A percentile compares a stretch with the other conserved stretches of the same genome.
phyloP scores from a whole-genome alignment of 1,284 basidiomycete genomes.

The Abortiporus biennis region DNA sequence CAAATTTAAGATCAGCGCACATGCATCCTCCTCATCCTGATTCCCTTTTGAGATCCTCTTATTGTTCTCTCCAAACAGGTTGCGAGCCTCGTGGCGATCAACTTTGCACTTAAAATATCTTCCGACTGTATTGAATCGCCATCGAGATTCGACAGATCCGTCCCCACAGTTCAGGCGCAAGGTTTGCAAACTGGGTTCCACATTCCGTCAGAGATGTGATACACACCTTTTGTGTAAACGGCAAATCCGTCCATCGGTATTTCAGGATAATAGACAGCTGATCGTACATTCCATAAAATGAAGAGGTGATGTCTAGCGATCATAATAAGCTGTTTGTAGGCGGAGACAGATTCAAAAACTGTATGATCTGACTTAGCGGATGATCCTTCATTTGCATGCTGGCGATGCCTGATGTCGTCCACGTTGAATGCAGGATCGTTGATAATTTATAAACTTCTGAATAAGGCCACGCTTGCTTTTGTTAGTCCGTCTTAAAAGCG shows the following conservation, averaged over 20 bases:
- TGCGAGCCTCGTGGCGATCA: constrained; percentile 5
- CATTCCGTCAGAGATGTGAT: background rate
- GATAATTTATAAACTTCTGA: background rate
- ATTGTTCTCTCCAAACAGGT: constrained; percentile 6
- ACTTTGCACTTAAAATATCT: background rate
- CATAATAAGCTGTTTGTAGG: no score
- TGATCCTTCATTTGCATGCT: background rate
- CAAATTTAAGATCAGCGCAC: constrained; percentile 8
- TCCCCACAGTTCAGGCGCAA: background rate
- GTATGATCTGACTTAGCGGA: background rate
- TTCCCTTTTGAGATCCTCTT: background rate
- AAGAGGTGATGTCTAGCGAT: no score
- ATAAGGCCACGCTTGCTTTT: no score
- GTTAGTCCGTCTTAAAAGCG: no score
- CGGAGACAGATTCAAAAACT: background rate
- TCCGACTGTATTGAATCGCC: no score
- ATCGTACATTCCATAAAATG: no score
- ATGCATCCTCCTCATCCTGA: constrained; percentile 4
- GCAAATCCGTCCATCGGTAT: background rate
- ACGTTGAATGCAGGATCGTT: background rate
- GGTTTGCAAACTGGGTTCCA: background rate
- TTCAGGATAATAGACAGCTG: background rate
- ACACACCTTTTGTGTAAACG: background rate
- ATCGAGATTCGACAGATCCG: no score
- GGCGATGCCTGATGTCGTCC: background rate